phyloP scores from a whole-genome alignment of 2,329 filamentous ascomycete genomes.

The Hymenoscyphus repandus region DNA sequence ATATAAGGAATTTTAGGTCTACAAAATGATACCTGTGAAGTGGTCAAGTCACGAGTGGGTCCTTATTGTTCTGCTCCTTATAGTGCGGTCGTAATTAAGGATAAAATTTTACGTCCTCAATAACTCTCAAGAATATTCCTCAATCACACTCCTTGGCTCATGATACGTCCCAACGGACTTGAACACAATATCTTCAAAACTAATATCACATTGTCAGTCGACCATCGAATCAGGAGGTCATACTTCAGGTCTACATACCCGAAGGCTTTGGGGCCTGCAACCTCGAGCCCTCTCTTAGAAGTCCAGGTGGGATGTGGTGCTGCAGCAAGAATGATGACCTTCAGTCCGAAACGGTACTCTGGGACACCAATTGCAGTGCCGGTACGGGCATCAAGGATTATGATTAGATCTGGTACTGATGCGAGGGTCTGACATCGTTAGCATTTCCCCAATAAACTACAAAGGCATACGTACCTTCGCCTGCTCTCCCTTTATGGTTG shows the following conservation, averaged over 20 bases:
- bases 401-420: constrained; percentile 45
- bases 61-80: too few relatives aligned
- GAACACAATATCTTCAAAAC: constrained; percentile 37
- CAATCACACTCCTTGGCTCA: constrained; percentile 48
- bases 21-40: too few relatives aligned
- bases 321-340: constrained; percentile 48
- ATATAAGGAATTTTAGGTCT: too few relatives aligned
- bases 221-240: background rate
- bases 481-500: constrained; percentile 7
- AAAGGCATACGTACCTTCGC: background rate
- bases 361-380: constrained; percentile 47
- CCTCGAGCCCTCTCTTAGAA: constrained; percentile 41
- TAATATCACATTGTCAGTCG: background rate
- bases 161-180: constrained; percentile 46
- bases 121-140: constrained; percentile 35
- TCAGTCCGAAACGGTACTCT: constrained; percentile 48
- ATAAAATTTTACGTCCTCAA: background rate
- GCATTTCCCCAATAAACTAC: background rate
- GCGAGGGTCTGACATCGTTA: constrained; percentile 33
- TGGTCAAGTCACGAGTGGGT: too few relatives aligned
- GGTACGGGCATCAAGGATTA: constrained; percentile 42
- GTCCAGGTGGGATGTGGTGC: constrained; percentile 51
- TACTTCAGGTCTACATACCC: constrained; percentile 34
- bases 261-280: constrained; percentile 46
- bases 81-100: too few relatives aligned